A percentile compares a stretch with the other conserved stretches of the same genome.
phyloP scores from a whole-genome alignment of 2,329 filamentous ascomycete genomes.

The Stemphylium vesicarium region DNA sequence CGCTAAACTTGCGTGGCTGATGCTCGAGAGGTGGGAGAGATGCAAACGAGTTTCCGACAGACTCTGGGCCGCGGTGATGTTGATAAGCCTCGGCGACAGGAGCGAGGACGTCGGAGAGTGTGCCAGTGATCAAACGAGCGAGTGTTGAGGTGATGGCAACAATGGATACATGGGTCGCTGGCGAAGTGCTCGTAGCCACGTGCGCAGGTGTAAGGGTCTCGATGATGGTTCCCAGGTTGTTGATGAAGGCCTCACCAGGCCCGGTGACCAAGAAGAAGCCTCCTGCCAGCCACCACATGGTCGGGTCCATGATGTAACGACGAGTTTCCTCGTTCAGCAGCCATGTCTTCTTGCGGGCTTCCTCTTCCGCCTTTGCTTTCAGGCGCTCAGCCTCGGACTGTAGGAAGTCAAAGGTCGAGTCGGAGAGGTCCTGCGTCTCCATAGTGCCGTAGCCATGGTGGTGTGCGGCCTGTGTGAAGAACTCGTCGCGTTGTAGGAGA shows the following conservation, averaged over 20 bases:
- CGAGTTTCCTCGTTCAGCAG: conserved; percentile 90
- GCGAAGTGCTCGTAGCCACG: conserved; percentile 64
- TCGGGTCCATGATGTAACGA: conserved; percentile 82
- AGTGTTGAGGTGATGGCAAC: conserved; percentile 88
- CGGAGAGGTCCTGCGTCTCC: conserved; percentile 54
- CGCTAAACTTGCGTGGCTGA: conserved; percentile 53
- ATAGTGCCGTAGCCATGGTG: conserved; percentile 69
- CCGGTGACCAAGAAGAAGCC: conserved; percentile 94
- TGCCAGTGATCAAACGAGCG: conserved; percentile 88
- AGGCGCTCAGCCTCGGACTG: conserved; percentile 55
- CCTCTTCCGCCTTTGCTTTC: conserved; percentile 57
- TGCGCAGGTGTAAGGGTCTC: conserved; percentile 77
- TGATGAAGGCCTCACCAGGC: conserved; percentile 97
- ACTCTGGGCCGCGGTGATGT: conserved; percentile 59
- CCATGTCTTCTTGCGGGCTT: conserved; percentile 81
- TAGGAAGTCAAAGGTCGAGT: conserved; percentile 56
- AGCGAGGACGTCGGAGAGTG: conserved; percentile 88
- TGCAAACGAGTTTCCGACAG: conserved; percentile 50
- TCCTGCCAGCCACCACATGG: conserved; percentile 93
- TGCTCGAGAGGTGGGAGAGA: conserved; percentile 37
- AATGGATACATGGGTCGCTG: conserved; percentile 90
- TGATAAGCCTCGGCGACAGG: conserved; percentile 58
- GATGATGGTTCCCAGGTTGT: conserved; percentile 94
- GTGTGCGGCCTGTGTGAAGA: conserved; percentile 67
- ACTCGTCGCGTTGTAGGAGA: conserved; percentile 74